Evolutionary conservation across 805 yeast genomes (phyloP), one percentile per base, ranked within the genome.

Genomic region (Debaryomyces prosopidis): DNA sequence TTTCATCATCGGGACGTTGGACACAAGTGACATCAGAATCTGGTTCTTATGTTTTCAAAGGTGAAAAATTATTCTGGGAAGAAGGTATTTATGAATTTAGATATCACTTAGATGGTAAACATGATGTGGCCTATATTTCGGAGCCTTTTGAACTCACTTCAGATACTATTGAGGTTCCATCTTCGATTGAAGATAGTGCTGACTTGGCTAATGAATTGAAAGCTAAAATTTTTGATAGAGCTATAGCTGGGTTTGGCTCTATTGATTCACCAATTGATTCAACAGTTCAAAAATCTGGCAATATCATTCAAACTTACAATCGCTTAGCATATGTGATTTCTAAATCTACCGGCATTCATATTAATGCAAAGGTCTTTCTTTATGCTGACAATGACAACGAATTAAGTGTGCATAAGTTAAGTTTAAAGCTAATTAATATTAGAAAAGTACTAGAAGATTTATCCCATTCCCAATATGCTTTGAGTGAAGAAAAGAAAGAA

Each of bases 81-180:
- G 80, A 77, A 34, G 95, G 95, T 0, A 70, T 79, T 28, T 87
- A 81, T 63, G 92, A 87, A 63, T 75, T 87, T 51, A 74, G 95
- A 59, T 84, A 84, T 55, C 94, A 87, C 58, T 71, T 77, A 42
- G 76, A 74, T 40, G 82, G 80, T 18, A 77, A 81, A 39, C 95
- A 87, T 59, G 84, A 81, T 46, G 95, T 87, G n/a, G 70, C 81
- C 18, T 72, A 75, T 49, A 75, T 82, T 27, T 80, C 90, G 0
- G 73, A 71, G 46, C 88, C 90, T 15, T 84, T 87, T 60, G 86
- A 84, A 59, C 69, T 87, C 37, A 70, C 66, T 28, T 58, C 71
- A 23, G 73, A 76, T 6, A 47, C 57, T 19, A 54, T 82, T 6
- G 57, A 62, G 2, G 69, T 69, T 43, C 70, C 77, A 36, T 38